These are phyloP conservation scores for Mycena amicta DNA, from an alignment of 768 basidiomycete species.

Conservation along the genomic window DNA sequence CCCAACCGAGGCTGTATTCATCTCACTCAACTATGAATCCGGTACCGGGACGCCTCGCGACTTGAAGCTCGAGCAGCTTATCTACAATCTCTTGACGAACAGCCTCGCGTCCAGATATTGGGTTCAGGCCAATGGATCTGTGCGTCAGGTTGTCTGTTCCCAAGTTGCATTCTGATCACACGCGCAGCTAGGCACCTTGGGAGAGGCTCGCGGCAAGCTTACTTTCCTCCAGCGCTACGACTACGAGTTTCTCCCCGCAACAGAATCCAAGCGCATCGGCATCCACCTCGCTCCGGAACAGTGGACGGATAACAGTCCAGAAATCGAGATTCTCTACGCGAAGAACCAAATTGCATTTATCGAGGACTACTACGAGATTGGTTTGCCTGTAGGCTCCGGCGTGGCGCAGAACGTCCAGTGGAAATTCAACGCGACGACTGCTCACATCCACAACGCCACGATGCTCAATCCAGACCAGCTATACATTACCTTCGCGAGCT, in stretches of 20 bases:
- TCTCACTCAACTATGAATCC: slow-evolving; percentile 53
- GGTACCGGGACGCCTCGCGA: slow-evolving; percentile 49
- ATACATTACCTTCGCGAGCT: slow-evolving; percentile 52
- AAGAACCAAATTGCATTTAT: slow-evolving; percentile 45
- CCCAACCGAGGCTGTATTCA: slow-evolving; percentile 52
- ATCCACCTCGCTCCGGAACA: slow-evolving; percentile 44
- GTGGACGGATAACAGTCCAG: slow-evolving; percentile 53
- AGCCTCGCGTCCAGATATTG: slow-evolving; percentile 46
- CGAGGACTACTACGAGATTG: slow-evolving; percentile 49
- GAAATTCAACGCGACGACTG: slow-evolving; percentile 44
- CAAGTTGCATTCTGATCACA: not conserved
- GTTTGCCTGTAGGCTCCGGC: slow-evolving; percentile 36
- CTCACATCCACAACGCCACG: slow-evolving; percentile 46
- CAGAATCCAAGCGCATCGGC: slow-evolving; percentile 43
- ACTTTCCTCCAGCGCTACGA: slow-evolving; percentile 52
- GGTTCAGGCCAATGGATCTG: slow-evolving; percentile 47
- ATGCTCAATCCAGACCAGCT: slow-evolving; percentile 41
- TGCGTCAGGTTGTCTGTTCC: slow-evolving; percentile 20
- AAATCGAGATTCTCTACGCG: slow-evolving; percentile 45
- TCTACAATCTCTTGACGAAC: slow-evolving; percentile 42
- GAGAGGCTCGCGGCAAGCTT: slow-evolving; percentile 53
- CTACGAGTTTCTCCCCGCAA: slow-evolving; percentile 42
- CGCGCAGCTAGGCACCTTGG: slow-evolving; percentile 48
- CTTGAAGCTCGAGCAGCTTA: slow-evolving; percentile 41
- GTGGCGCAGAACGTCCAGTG: slow-evolving; percentile 41